These are phyloP conservation scores for Komagataella populi DNA, from an alignment of 805 yeast genomes.

Conservation along the genomic window DNA sequence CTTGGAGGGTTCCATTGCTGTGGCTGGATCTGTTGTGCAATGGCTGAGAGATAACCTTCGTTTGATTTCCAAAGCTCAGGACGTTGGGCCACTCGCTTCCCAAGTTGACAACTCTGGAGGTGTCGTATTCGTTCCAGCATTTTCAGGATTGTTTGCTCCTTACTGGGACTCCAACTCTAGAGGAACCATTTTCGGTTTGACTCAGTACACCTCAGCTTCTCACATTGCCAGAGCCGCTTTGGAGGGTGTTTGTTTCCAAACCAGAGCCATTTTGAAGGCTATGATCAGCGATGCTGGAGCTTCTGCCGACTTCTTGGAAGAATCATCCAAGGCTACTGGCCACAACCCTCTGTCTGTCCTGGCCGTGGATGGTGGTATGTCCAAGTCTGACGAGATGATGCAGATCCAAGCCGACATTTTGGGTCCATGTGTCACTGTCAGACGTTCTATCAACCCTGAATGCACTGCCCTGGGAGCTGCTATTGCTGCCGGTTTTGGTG, in stretches of 20 bases:
- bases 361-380: constrained; percentile 94
- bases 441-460: constrained; percentile 71
- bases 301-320: constrained; percentile 42
- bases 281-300: constrained; percentile 80
- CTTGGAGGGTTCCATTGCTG: constrained; percentile 91
- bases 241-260: constrained; percentile 92
- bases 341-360: constrained; percentile 32
- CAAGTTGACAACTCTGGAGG: constrained; percentile 77
- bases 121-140: constrained; percentile 90
- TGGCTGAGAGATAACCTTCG: constrained; percentile 90
- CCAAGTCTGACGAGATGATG: constrained; percentile 80
- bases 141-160: constrained; percentile 89
- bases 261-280: constrained; percentile 77
- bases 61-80: constrained; percentile 67
- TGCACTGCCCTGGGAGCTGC: constrained; percentile 96
- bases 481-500: constrained; percentile 75
- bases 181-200: constrained; percentile 87
- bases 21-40: constrained; percentile 87
- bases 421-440: constrained; percentile 76
- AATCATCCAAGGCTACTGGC: constrained; percentile 22
- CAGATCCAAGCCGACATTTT: constrained; percentile 88
- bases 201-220: constrained; percentile 82
- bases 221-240: constrained; percentile 92
- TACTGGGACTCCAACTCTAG: constrained; percentile 91
- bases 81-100: constrained; percentile 82